Conservation (phyloP, 805 yeast genomes). For the Torulaspora microellipsoides region DNA sequence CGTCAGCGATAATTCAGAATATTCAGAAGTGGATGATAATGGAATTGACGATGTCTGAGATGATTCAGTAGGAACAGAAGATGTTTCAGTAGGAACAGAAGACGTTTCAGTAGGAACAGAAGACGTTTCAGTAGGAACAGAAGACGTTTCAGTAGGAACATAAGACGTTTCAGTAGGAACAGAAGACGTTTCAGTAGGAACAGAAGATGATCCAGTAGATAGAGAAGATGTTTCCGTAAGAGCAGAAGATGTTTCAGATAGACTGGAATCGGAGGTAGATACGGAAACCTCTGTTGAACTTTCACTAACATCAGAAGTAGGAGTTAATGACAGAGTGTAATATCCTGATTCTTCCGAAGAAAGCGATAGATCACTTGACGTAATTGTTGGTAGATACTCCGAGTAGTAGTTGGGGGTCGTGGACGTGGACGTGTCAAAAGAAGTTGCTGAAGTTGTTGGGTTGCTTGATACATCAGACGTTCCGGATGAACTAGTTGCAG, state of each 20-base stretch:
- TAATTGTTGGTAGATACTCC: no score
- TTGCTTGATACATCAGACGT: neutral
- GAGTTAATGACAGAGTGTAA: no score
- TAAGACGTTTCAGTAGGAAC: neutral
- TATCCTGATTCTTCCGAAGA: no score
- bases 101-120: slow-evolving; percentile 1
- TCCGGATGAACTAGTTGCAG: neutral
- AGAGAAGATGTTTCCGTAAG: no score
- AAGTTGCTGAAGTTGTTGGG: neutral
- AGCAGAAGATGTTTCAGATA: no score
- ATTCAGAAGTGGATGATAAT: neutral
- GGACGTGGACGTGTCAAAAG: neutral
- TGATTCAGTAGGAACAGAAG: slow-evolving; percentile 1
- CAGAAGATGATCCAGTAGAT: slow-evolving; percentile 3
- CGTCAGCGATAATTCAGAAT: neutral
- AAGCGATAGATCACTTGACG: no score
- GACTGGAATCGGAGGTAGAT: no score
- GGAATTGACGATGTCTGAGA: neutral
- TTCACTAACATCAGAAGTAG: neutral
- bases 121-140: slow-evolving; percentile 5
- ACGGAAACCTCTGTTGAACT: neutral
- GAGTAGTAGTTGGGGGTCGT: no score
- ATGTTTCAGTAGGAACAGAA: slow-evolving; percentile 4
- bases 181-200: slow-evolving; percentile 1
- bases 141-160: no score